These are phyloP conservation scores for Eugenia klotzschiana DNA, from an alignment of 441 rosid genomes.

Conservation along the genomic window DNA sequence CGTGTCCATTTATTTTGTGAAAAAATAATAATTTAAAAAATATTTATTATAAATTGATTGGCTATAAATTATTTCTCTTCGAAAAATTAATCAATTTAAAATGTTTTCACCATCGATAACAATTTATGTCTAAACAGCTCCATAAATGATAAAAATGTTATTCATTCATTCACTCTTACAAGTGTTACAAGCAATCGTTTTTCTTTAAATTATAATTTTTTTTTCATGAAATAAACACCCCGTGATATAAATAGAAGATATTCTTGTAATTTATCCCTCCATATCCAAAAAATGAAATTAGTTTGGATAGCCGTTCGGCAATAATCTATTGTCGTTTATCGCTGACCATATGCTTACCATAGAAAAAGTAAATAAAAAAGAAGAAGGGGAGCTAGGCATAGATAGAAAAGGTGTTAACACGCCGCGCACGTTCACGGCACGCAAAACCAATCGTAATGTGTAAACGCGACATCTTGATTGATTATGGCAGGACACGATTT, in stretches of 20 bases:
- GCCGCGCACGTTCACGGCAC: no score
- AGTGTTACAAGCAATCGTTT: fast-evolving
- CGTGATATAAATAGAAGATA: background rate
- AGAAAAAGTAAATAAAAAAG: no score
- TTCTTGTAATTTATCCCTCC: background rate
- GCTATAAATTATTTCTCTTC: background rate
- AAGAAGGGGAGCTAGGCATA: no score
- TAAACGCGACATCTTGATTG: background rate
- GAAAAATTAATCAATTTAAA: background rate
- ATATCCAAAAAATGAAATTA: no score
- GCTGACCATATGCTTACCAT: no score
- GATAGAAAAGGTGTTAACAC: no score
- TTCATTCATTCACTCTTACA: background rate
- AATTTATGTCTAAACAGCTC: fast-evolving
- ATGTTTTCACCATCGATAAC: background rate
- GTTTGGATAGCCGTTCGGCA: no score
- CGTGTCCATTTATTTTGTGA: no score
- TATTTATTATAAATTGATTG: background rate
- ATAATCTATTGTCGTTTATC: background rate
- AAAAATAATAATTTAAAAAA: no score
- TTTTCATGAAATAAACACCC: background rate
- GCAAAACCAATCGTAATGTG: fast-evolving
- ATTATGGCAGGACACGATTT: background rate
- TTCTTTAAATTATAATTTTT: background rate
- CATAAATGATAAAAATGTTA: background rate